A percentile compares a stretch with the other conserved stretches of the same genome.
Evolutionary conservation across 2,329 filamentous ascomycete genomes (phyloP).

Genomic region (Xylariaceae sp.): DNA sequence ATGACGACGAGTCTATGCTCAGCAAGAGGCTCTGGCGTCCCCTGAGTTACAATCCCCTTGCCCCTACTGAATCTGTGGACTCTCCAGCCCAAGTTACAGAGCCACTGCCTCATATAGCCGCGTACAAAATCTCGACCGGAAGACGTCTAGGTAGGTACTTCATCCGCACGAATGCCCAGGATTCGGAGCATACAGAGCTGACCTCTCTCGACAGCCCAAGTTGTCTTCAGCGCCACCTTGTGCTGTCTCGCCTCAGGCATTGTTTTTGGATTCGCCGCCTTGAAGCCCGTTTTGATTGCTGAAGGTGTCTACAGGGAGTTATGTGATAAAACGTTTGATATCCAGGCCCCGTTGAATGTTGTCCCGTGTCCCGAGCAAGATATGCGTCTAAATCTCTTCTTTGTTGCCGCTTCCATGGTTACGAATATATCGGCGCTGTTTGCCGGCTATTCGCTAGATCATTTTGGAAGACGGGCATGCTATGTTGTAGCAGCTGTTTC

Average conservation of each 20-base stretch:
- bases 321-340: slow-evolving; percentile 43
- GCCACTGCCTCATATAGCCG: slow-evolving; percentile 28
- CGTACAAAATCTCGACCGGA: slow-evolving; percentile 30
- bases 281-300: slow-evolving; percentile 57
- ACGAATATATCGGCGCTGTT: slow-evolving; percentile 63
- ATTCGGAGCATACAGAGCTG: background rate
- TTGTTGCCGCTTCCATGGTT: slow-evolving; percentile 62
- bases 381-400: slow-evolving; percentile 60
- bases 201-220: slow-evolving; percentile 46
- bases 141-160: slow-evolving; percentile 29
- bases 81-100: slow-evolving; percentile 24
- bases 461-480: slow-evolving; percentile 58
- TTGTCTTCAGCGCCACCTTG: slow-evolving; percentile 57
- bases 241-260: slow-evolving; percentile 61
- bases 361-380: slow-evolving; percentile 49
- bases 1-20: slow-evolving; percentile 17
- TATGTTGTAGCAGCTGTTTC: slow-evolving; percentile 56
- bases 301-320: slow-evolving; percentile 52
- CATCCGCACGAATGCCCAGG: background rate
- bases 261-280: slow-evolving; percentile 59
- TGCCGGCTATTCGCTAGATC: slow-evolving; percentile 62
- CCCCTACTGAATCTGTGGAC: slow-evolving; percentile 26
- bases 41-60: slow-evolving; percentile 30
- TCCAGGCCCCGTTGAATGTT: slow-evolving; percentile 27
- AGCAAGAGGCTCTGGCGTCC: slow-evolving; percentile 27